These are phyloP conservation scores for Paxillus involutus DNA, from an alignment of 768 basidiomycete species.

Conservation along the genomic window DNA sequence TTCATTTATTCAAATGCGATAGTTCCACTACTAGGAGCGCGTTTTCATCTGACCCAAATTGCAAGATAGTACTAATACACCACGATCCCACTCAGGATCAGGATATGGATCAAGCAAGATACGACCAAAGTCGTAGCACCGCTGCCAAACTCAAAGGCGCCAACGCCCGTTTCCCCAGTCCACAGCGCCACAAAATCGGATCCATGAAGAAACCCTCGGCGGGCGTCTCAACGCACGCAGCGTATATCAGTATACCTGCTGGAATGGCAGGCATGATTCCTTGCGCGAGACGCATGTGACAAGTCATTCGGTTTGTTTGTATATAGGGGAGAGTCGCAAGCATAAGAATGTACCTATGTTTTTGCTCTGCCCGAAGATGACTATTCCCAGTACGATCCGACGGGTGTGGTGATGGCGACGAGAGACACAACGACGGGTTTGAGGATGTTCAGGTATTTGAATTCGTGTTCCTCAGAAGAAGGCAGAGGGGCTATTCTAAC, in stretches of 20 bases:
- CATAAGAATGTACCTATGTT: constrained; percentile 18
- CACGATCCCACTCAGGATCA: not conserved
- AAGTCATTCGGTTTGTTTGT: not conserved
- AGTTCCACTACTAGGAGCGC: too few relatives aligned
- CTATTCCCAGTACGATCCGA: too few relatives aligned
- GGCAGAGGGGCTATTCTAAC: too few relatives aligned
- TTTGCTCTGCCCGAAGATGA: too few relatives aligned
- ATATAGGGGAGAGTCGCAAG: not conserved
- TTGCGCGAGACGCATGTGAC: constrained; percentile 51
- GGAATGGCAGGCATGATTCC: constrained; percentile 79
- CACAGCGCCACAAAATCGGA: constrained; percentile 42
- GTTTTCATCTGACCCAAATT: too few relatives aligned
- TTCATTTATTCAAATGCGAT: too few relatives aligned
- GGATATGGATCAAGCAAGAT: constrained; percentile 7
- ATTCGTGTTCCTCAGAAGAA: too few relatives aligned
- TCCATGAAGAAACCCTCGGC: constrained; percentile 85
- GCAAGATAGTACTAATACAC: not conserved
- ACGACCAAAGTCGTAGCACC: constrained; percentile 68
- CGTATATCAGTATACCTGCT: constrained; percentile 83
- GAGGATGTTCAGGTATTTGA: too few relatives aligned
- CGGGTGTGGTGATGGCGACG: too few relatives aligned
- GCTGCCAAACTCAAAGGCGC: constrained; percentile 60
- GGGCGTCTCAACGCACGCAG: constrained; percentile 83
- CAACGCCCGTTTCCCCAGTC: constrained; percentile 41
- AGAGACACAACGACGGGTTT: too few relatives aligned